Base-by-base conservation (phyloP, 345 rosid genomes). In the Arabidopsis arenosa region DNA sequence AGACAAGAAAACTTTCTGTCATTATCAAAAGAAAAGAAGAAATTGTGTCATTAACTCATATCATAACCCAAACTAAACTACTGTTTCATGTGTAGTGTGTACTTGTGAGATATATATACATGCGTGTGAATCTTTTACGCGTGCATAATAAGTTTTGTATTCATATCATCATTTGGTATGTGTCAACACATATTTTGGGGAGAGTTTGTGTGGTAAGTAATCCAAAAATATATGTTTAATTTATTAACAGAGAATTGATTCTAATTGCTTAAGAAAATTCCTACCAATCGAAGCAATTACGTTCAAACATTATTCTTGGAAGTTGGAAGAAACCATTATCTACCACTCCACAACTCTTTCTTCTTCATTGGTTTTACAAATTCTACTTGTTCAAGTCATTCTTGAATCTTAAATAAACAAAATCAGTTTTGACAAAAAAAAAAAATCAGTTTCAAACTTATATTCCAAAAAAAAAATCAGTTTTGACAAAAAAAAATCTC, bases 221-320 rank as follows among this genome's bases (percentile, higher is more conserved):
- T 47, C 21, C 21, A 47, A 47, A n/a, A 2, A 47, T 47, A 47
- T 47, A 47, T 6, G 52, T 47, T 47, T n/a, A 45, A 18, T 18
- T 18, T 0, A 14, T 44, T 6, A 47, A n/a, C 21, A 47, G 4
- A 47, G 21, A 47, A 5, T 6, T n/a, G 12, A 48, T 5, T 35
- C 37, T 21, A 21, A 35, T 47, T 52, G 53, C 52, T 45, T 28
- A 28, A 12, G 14, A 44, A 53, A 43, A 40, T 74, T 64, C 49
- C 36, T 40, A 74, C 77, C 71, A 64, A 73, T 43, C 47, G 28
- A 63, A 37, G 68, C 13, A 35, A 36, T 51, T 26, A 14, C 5
- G 60, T 15, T 26, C 11, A 72, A 54, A 63, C 40, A 41, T 17
- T 41, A 52, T 30, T 53, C 14, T 43, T 43, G 15, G 48, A 43